These are phyloP conservation scores for Penicillium digitatum DNA, from an alignment of 2,329 filamentous ascomycete genomes.

Conservation along the genomic window DNA sequence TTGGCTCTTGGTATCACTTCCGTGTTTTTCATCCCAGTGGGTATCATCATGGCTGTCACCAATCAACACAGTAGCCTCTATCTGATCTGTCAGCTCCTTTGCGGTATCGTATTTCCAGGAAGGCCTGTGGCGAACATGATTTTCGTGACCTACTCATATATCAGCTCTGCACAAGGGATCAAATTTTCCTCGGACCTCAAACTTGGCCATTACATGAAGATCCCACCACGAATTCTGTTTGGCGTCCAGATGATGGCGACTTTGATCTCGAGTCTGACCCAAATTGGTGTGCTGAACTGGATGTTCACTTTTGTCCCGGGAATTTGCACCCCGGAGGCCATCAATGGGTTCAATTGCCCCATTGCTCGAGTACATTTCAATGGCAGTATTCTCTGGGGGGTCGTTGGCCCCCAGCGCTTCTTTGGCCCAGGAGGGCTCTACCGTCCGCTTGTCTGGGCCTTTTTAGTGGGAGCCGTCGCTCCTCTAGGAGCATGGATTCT, in stretches of 20 bases:
- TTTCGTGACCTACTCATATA: conserved; percentile 87
- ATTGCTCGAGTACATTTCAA: conserved; percentile 87
- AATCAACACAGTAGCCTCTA: conserved; percentile 86
- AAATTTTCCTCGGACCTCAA: conserved; percentile 87
- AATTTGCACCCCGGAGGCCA: conserved; percentile 73
- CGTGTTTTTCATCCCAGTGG: conserved; percentile 82
- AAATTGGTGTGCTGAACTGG: conserved; percentile 84
- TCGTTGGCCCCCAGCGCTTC: conserved; percentile 77
- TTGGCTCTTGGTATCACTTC: conserved; percentile 74
- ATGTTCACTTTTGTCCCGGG: conserved; percentile 75
- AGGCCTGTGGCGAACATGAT: conserved; percentile 90
- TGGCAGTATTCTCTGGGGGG: conserved; percentile 83
- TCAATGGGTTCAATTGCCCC: conserved; percentile 83
- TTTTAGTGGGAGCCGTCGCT: conserved; percentile 69
- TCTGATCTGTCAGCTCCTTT: conserved; percentile 79
- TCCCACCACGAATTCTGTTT: conserved; percentile 59
- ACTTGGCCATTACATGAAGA: conserved; percentile 61
- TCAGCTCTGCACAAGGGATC: conserved; percentile 81
- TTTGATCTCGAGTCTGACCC: conserved; percentile 69
- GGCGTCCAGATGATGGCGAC: conserved; percentile 57
- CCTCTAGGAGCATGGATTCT: conserved; percentile 73
- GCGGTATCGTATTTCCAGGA: conserved; percentile 75
- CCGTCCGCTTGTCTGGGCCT: conserved; percentile 73
- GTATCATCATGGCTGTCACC: conserved; percentile 89
- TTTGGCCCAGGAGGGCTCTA: conserved; percentile 75